These are phyloP conservation scores for Lipomyces yamadae DNA, from an alignment of 805 yeast species.

Conservation along the genomic window DNA sequence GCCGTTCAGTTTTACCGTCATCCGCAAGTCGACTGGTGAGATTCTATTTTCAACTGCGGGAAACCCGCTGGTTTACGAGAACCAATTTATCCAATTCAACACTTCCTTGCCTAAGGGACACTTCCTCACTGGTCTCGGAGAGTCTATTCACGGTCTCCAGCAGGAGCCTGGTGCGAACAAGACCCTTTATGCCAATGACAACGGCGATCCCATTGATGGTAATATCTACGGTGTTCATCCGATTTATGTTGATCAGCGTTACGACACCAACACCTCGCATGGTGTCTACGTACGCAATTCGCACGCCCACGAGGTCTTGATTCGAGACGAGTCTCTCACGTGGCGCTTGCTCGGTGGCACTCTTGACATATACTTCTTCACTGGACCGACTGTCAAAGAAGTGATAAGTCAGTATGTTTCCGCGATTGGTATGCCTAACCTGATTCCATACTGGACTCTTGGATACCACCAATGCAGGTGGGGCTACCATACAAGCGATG, in stretches of 20 bases:
- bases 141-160: conserved; percentile 44
- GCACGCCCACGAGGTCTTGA: conserved; percentile 44
- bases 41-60: conserved; percentile 45
- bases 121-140: conserved; percentile 46
- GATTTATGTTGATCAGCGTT: conserved; percentile 45
- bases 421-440: conserved; percentile 63
- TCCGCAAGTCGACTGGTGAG: conserved; percentile 41
- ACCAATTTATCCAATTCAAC: conserved; percentile 43
- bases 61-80: conserved; percentile 45
- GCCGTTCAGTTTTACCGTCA: conserved; percentile 38
- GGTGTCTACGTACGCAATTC: conserved; percentile 47
- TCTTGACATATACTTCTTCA: conserved; percentile 41
- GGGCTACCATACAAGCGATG: conserved; percentile 82
- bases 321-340: conserved; percentile 42
- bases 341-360: conserved; percentile 46
- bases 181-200: conserved; percentile 43
- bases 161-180: conserved; percentile 43
- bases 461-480: conserved; percentile 89
- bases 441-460: conserved; percentile 72
- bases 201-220: conserved; percentile 42
- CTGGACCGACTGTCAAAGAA: conserved; percentile 52
- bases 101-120: conserved; percentile 44
- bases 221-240: conserved; percentile 48
- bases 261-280: conserved; percentile 40
- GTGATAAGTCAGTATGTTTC: conserved; percentile 60